These are phyloP conservation scores for Guyanaporus albipodus DNA, from an alignment of 768 basidiomycete genomes.

Conservation along the genomic window DNA sequence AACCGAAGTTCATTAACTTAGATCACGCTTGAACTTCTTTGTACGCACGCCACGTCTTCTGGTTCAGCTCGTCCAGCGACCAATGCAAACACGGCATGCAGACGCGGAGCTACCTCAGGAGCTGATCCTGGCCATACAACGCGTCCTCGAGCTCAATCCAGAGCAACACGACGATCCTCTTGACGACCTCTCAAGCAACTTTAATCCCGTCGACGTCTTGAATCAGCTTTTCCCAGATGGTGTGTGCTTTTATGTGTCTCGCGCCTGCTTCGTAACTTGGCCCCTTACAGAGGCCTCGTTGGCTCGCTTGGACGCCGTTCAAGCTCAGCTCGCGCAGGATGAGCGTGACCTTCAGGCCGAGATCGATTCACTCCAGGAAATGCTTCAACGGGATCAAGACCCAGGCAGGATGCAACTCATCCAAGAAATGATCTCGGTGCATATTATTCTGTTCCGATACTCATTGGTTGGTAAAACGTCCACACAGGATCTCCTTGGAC, in stretches of 20 bases:
- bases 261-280: not conserved
- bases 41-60: too few species aligned
- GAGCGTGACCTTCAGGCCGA: constrained; percentile 69
- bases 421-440: constrained; percentile 93
- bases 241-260: constrained; percentile 31
- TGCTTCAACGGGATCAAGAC: constrained; percentile 75
- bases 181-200: constrained; percentile 54
- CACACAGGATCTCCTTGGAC: constrained; percentile 80
- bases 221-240: constrained; percentile 78
- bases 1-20: too few species aligned
- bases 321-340: constrained; percentile 61
- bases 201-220: constrained; percentile 49
- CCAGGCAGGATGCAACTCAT: constrained; percentile 86
- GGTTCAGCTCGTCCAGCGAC: not conserved
- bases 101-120: constrained; percentile 60
- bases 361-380: constrained; percentile 61
- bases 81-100: constrained; percentile 20
- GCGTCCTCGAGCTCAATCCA: constrained; percentile 55
- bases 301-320: constrained; percentile 65
- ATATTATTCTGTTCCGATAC: constrained; percentile 16
- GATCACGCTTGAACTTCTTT: too few species aligned
- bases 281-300: constrained; percentile 64
- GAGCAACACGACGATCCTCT: constrained; percentile 48
- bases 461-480: constrained; percentile 4
- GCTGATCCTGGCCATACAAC: constrained; percentile 65